These are phyloP conservation scores for Verticillium nubilum DNA, from an alignment of 2,329 filamentous ascomycete genomes.

Conservation along the genomic window DNA sequence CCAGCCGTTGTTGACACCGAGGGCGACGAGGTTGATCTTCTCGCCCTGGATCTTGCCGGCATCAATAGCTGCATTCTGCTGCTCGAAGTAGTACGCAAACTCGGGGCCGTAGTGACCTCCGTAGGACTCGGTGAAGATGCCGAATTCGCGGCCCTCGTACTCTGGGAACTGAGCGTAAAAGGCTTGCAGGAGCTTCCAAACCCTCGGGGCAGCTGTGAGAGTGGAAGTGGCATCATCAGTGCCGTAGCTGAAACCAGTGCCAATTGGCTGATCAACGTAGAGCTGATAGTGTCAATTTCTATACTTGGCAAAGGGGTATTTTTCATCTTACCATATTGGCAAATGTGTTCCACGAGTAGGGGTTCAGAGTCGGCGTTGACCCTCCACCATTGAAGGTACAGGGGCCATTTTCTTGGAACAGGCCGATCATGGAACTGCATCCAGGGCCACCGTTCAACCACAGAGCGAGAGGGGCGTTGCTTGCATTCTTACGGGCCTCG, in stretches of 20 bases:
- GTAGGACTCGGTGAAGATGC: constrained; percentile 49
- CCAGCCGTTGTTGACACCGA: constrained; percentile 36
- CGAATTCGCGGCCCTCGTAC: constrained; percentile 54
- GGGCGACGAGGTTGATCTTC: constrained; percentile 41
- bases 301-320: constrained; percentile 19
- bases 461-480: constrained; percentile 24
- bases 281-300: constrained; percentile 35
- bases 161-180: constrained; percentile 60
- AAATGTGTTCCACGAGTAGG: constrained; percentile 34
- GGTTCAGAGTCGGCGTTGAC: constrained; percentile 33
- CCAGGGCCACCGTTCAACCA: constrained; percentile 36
- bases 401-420: constrained; percentile 38
- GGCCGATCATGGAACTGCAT: constrained; percentile 30
- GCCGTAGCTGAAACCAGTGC: constrained; percentile 26
- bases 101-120: constrained; percentile 55
- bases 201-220: constrained; percentile 36
- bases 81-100: constrained; percentile 48
- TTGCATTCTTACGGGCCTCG: constrained; percentile 23
- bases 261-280: constrained; percentile 60
- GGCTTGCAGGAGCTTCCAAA: constrained; percentile 54
- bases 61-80: constrained; percentile 49
- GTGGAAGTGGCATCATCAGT: constrained; percentile 29
- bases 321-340: constrained; percentile 28
- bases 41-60: constrained; percentile 32
- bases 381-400: constrained; percentile 33